These are phyloP conservation scores for Serendipita sp. DNA, from an alignment of 768 basidiomycete species.

Conservation along the genomic window DNA sequence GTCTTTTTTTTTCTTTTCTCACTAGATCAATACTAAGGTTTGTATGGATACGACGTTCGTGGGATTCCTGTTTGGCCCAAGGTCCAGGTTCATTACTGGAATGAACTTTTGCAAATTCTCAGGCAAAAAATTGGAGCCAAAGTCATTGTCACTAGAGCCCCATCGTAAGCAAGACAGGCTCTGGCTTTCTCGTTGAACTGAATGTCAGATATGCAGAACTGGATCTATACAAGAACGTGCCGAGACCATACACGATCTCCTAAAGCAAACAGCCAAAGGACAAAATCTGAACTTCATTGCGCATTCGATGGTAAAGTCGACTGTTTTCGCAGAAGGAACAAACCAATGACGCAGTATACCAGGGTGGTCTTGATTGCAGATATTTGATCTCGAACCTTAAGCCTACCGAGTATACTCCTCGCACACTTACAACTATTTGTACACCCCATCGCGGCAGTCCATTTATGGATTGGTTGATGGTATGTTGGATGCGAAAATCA, in stretches of 20 bases:
- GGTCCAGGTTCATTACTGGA: slow-evolving; percentile 87
- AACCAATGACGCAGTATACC: not conserved
- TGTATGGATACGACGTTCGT: slow-evolving; percentile 89
- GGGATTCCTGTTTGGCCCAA: slow-evolving; percentile 71
- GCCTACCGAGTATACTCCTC: slow-evolving; percentile 66
- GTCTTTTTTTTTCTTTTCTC: not conserved
- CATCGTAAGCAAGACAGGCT: slow-evolving; percentile 41
- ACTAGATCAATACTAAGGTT: slow-evolving; percentile 29
- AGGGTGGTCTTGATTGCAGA: slow-evolving; percentile 84
- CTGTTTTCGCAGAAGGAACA: not conserved
- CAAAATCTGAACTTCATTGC: slow-evolving; percentile 84
- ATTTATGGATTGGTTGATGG: slow-evolving; percentile 98
- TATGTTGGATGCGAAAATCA: slow-evolving; percentile 23
- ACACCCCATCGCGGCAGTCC: slow-evolving; percentile 94
- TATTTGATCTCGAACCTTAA: slow-evolving; percentile 77
- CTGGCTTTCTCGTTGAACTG: not conserved
- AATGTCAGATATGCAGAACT: slow-evolving; percentile 36
- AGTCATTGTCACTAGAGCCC: slow-evolving; percentile 90
- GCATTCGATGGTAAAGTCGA: slow-evolving; percentile 60
- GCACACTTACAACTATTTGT: slow-evolving; percentile 74
- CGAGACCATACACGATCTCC: slow-evolving; percentile 51
- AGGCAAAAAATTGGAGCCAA: slow-evolving; percentile 73
- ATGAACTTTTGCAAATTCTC: slow-evolving; percentile 65
- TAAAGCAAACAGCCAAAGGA: slow-evolving; percentile 49
- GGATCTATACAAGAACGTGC: slow-evolving; percentile 78